Percentiles rank a stretch among this genome's conserved stretches.
phyloP scores from a whole-genome alignment of 2,329 filamentous ascomycete species.

The Cladobotryum protrusum region DNA sequence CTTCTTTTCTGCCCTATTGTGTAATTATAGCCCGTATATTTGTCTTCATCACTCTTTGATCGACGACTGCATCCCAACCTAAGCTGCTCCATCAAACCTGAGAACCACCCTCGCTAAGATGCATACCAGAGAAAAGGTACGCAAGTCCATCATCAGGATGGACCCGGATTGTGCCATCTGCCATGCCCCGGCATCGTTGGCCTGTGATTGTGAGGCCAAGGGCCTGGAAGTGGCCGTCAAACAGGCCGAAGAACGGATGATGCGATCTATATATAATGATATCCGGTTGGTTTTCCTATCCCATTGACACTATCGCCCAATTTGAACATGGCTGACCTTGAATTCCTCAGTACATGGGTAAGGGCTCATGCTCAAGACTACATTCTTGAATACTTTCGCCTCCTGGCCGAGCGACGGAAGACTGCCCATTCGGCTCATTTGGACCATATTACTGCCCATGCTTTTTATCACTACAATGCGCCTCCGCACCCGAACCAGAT shows the following conservation, averaged over 20 bases:
- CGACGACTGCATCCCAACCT: slow-evolving; percentile 9
- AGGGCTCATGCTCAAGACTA: slow-evolving; percentile 60
- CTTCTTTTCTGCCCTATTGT: slow-evolving; percentile 13
- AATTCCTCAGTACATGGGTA: slow-evolving; percentile 43
- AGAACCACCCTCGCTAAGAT: slow-evolving; percentile 37
- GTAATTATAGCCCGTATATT: slow-evolving; percentile 15
- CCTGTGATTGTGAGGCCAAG: slow-evolving; percentile 61
- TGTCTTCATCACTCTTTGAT: slow-evolving; percentile 4
- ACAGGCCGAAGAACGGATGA: slow-evolving; percentile 58
- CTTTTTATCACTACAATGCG: slow-evolving; percentile 51
- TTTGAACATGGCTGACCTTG: neutral
- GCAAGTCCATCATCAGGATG: slow-evolving; percentile 53
- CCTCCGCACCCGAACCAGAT: slow-evolving; percentile 58
- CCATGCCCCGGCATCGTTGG: slow-evolving; percentile 49
- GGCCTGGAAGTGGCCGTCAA: slow-evolving; percentile 56
- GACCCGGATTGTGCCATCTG: slow-evolving; percentile 66
- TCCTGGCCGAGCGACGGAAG: slow-evolving; percentile 56
- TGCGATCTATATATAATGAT: slow-evolving; percentile 55
- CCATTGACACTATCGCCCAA: neutral
- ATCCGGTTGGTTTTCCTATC: slow-evolving; percentile 47
- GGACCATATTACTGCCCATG: slow-evolving; percentile 48
- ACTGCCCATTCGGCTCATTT: slow-evolving; percentile 49
- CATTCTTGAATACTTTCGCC: slow-evolving; percentile 58
- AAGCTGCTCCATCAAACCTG: slow-evolving; percentile 5
- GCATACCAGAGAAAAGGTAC: slow-evolving; percentile 42